Evolutionary conservation across 768 basidiomycete genomes (phyloP), one percentile per base, ranked within the genome.

Genomic region (Calocera viscosa): DNA sequence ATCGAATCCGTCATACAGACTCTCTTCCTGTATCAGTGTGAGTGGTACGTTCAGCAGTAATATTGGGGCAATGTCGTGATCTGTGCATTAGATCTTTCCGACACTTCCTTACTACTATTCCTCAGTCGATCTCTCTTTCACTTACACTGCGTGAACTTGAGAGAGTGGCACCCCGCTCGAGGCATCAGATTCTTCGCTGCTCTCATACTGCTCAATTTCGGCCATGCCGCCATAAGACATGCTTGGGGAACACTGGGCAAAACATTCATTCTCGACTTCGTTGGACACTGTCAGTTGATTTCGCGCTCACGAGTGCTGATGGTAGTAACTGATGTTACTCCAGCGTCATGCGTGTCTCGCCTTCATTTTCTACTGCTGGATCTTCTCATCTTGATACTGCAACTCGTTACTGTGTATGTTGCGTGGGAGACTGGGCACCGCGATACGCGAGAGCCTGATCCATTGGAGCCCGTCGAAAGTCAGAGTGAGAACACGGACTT

Each of bases 21-120:
- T 28, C 53, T 60, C 16, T 60, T 60, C 30, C 19, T 60, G 30
- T 60, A 60, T 60, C 53, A 60, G 22, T 60, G 53, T 60, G 53
- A 26, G 53, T 19, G 30, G 7, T 26, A 11, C 30, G 30, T 8
- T 8, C 2, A 5, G 2, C 2, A 12, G 2, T 19, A 8, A 5
- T 19, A 5, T 12, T 60, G 5, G 5, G 30, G 24, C 26, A 28
- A 8, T 32, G 2, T n/a, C n/a, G n/a, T 60, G 43, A 60, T 19
- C 14, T 19, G 8, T 47, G 26, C 19, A 8, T 26, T 60, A 60
- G 53, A 60, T 32, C 53, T 60, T 19, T 60, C 53, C 53, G 53
- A 60, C 19, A 60, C 30, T 3, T 60, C 53, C 14, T 19, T 60
- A 7, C 16, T 60, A 5, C 26, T 60, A 26, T 60, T 60, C 30